Evolutionary conservation across 495 filamentous ascomycete genomes (phyloP).

Genomic region (Terfezia boudieri): DNA sequence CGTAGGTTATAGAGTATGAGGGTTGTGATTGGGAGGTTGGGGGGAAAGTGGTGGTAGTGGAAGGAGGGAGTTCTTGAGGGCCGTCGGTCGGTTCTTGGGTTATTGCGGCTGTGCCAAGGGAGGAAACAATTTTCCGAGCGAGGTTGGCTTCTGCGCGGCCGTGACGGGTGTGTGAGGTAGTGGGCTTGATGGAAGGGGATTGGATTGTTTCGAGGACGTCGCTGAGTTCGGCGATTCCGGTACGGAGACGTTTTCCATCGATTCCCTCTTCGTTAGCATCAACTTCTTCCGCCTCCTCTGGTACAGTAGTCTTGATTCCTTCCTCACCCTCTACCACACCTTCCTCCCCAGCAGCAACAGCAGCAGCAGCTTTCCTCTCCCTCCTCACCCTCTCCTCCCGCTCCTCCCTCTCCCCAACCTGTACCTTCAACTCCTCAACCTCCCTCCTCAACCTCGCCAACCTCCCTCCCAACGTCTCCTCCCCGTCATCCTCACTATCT

Average conservation of each 20-base stretch:
- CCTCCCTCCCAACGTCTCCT: conserved; percentile 47
- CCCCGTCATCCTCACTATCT: conserved; percentile 16
- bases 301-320: neutral
- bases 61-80: neutral
- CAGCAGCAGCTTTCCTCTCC: conserved; percentile 7
- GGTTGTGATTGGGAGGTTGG: neutral
- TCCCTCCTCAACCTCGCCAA: conserved; percentile 58
- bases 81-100: conserved; percentile 2
- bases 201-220: neutral
- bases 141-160: conserved; percentile 4
- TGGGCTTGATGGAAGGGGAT: neutral
- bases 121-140: conserved; percentile 8
- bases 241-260: neutral
- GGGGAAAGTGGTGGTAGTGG: neutral
- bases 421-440: conserved; percentile 53
- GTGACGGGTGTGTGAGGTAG: neutral
- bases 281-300: neutral
- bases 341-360: conserved; percentile 22
- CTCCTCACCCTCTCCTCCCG: conserved; percentile 12
- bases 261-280: neutral
- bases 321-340: conserved; percentile 11
- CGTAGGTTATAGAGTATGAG: conserved; percentile 33
- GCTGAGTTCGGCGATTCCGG: neutral
- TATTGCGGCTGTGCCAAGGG: conserved; percentile 6
- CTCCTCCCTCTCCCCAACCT: conserved; percentile 32